A percentile compares a stretch with the other conserved stretches of the same genome.
Conservation (phyloP, 805 yeast genomes). For the Novakomyces olei region DNA sequence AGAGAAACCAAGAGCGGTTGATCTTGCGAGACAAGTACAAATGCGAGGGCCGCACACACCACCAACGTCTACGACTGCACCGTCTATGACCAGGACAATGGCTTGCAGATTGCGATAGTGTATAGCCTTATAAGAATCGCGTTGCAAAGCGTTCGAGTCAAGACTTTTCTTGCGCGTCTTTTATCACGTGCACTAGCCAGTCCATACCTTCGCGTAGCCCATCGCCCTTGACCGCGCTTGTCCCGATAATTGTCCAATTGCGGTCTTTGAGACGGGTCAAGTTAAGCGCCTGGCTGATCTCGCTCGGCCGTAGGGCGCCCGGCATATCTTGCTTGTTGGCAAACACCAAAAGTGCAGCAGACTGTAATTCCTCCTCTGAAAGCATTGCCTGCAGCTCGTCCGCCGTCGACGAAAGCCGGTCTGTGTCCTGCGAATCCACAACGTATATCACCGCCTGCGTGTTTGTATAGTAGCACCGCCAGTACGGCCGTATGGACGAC, state of each 20-base stretch:
- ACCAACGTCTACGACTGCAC: no score
- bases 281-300: conserved; percentile 50
- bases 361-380: conserved; percentile 62
- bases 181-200: no score
- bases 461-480: conserved; percentile 91
- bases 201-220: conserved; percentile 74
- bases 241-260: conserved; percentile 78
- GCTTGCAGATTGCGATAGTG: no score
- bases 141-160: no score
- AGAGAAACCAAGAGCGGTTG: no score
- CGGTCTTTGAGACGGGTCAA: conserved; percentile 43
- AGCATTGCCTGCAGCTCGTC: conserved; percentile 57
- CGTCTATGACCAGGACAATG: no score
- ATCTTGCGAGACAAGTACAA: no score
- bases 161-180: no score
- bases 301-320: conserved; percentile 49
- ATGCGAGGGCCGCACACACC: no score
- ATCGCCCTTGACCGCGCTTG: conserved; percentile 74
- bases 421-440: conserved; percentile 56
- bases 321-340: conserved; percentile 75
- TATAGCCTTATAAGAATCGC: no score
- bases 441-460: conserved; percentile 82
- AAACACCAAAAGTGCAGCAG: conserved; percentile 57
- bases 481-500: conserved; percentile 69
- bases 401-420: conserved; percentile 54